phyloP scores from a whole-genome alignment of 2,329 filamentous ascomycete species.

The Dactylonectria estremocensis region DNA sequence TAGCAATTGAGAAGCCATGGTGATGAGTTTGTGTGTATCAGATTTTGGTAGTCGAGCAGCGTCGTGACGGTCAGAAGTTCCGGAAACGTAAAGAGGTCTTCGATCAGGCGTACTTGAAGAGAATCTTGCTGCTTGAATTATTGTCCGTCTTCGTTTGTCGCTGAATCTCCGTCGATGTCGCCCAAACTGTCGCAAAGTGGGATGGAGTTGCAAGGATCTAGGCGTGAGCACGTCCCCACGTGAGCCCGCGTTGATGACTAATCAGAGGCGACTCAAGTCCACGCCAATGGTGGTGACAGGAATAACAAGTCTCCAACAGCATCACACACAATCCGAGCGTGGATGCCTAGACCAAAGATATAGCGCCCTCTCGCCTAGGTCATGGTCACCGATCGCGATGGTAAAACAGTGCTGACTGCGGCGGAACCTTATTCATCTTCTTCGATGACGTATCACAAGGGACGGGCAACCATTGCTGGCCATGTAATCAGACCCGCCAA shows the following conservation, averaged over 20 bases:
- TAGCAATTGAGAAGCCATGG: conserved; percentile 82
- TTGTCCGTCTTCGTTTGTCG: conserved; percentile 24
- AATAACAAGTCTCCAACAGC: conserved; percentile 7
- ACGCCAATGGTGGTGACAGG: conserved; percentile 19
- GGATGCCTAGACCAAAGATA: conserved; percentile 50
- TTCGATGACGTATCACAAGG: conserved; percentile 41
- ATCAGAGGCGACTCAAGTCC: conserved; percentile 38
- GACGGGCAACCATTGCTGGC: conserved; percentile 43
- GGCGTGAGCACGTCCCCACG: conserved; percentile 51
- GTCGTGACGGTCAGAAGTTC: background rate
- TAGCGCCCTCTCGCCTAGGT: conserved; percentile 34
- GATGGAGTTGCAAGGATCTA: conserved; percentile 43
- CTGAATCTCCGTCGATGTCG: conserved; percentile 30
- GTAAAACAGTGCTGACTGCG: conserved; percentile 38
- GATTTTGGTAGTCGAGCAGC: conserved; percentile 3
- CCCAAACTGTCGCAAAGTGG: conserved; percentile 47
- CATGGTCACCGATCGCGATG: conserved; percentile 46
- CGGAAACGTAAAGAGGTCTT: background rate
- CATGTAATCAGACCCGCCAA: conserved; percentile 48
- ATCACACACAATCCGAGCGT: conserved; percentile 44
- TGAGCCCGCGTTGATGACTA: conserved; percentile 57
- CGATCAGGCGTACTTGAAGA: background rate
- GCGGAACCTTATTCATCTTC: conserved; percentile 27
- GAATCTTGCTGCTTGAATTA: conserved; percentile 5
- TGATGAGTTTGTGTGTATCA: conserved; percentile 38